phyloP scores from a whole-genome alignment of 768 basidiomycete species.

The Agrocybe pediades region DNA sequence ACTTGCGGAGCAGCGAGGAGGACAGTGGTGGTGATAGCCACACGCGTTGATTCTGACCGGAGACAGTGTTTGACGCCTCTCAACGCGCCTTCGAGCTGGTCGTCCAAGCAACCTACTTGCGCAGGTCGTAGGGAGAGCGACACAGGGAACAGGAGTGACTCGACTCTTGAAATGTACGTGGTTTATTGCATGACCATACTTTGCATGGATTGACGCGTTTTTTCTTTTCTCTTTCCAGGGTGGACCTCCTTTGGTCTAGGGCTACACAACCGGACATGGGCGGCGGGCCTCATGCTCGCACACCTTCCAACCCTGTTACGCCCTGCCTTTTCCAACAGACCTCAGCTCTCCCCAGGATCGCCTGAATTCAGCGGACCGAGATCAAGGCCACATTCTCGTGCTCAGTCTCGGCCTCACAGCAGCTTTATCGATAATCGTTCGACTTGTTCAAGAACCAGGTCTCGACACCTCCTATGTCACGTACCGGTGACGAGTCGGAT shows the following conservation, averaged over 20 bases:
- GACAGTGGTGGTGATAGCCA: conserved; percentile 20
- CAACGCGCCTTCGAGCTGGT: conserved; percentile 72
- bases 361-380: conserved; percentile 25
- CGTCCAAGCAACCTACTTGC: conserved; percentile 66
- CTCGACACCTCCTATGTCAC: conserved; percentile 62
- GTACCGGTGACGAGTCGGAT: conserved; percentile 50
- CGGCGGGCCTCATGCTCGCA: conserved; percentile 50
- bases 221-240: conserved; percentile 3
- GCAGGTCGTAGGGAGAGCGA: conserved; percentile 72
- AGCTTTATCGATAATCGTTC: conserved; percentile 21
- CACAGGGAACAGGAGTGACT: conserved; percentile 75
- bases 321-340: conserved; percentile 39
- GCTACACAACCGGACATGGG: conserved; percentile 22
- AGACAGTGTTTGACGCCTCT: conserved; percentile 75
- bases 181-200: conserved; percentile 43
- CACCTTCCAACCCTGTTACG: conserved; percentile 75
- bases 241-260: conserved; percentile 43
- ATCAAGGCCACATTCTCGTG: conserved; percentile 70
- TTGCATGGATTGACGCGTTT: background rate
- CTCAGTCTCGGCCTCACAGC: conserved; percentile 49
- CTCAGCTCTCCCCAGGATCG: conserved; percentile 20
- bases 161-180: too few relatives aligned
- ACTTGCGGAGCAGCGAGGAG: conserved; percentile 39
- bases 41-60: conserved; percentile 62
- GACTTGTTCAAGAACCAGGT: conserved; percentile 46